These are phyloP conservation scores for Didymella keratinophila DNA, from an alignment of 2,329 filamentous ascomycete genomes.

Conservation along the genomic window DNA sequence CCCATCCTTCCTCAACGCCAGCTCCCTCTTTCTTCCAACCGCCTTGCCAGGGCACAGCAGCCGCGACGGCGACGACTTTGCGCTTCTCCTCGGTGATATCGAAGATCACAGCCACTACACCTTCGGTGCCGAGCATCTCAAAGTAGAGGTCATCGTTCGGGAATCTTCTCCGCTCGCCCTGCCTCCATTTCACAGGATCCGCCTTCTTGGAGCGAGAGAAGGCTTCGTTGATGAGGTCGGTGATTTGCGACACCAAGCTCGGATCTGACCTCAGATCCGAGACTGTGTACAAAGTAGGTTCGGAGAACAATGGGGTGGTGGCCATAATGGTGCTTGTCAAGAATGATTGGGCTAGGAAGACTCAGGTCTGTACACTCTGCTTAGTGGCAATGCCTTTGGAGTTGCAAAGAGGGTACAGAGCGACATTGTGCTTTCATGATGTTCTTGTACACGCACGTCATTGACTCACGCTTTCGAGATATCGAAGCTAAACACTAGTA, in stretches of 20 bases:
- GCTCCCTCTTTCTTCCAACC: constrained; percentile 31
- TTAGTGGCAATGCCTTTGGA: not conserved
- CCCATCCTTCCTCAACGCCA: constrained; percentile 33
- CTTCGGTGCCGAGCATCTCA: constrained; percentile 23
- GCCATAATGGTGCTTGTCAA: constrained; percentile 17
- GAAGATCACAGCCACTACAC: constrained; percentile 29
- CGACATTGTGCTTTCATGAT: not conserved
- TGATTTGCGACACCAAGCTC: constrained; percentile 23
- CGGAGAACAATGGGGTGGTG: constrained; percentile 13
- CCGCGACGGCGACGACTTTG: constrained; percentile 35
- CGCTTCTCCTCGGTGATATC: constrained; percentile 14
- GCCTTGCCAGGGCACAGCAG: constrained; percentile 35
- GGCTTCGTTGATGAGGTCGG: constrained; percentile 30
- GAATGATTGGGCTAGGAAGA: not conserved
- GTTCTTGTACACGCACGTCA: constrained; percentile 3
- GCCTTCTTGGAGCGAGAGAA: constrained; percentile 27
- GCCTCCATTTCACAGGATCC: constrained; percentile 28
- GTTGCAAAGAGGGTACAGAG: not conserved
- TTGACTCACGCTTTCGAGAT: constrained; percentile 11
- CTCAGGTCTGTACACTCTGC: not conserved
- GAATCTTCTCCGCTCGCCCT: constrained; percentile 23
- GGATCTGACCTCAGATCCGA: constrained; percentile 20
- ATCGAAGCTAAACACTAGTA: constrained; percentile 3
- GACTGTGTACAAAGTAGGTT: constrained; percentile 23
- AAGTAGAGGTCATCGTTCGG: constrained; percentile 21